Base-by-base conservation (phyloP, 2,329 filamentous ascomycete species). In the Tolypocladium amazonense region DNA sequence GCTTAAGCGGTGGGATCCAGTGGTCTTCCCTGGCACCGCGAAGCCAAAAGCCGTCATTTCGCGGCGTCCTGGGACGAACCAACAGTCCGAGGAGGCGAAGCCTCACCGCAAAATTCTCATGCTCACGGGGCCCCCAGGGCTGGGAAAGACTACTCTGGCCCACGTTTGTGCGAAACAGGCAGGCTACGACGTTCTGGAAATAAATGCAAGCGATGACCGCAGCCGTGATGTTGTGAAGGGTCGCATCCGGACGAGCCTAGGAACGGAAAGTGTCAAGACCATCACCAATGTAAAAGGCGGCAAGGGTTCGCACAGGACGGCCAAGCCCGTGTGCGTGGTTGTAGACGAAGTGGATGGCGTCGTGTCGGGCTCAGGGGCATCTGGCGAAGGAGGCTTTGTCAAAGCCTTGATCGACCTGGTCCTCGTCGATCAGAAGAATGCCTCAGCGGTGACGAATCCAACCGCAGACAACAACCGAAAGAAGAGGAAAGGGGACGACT, bases 281-380 rank as follows among this genome's bases (percentile, higher is more conserved):
- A 86, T 90, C 11, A 80, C 84, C 59, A 84, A 88, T 59, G 76
- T 74, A 3, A 84, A 79, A 62, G 77, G 84, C 79, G 57, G 84
- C 73, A 69, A 82, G 73, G 69, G 68, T 0, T 70, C 85, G 14
- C 81, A 83, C 59, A 95, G 90, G 69, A 80, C 88, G 39, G 92
- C 90, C 15, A 90, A 87, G 61, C 95, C 94, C 0, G 87, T 97
- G 0, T 99, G 94, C 66, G 89, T 99, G 4, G 82, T 99, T 2
- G 91, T 99, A 0, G 94, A 99, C 68, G 94, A 99, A 74, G 94
- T 97, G 1, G 94, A 99, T 70, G 94, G 94, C 47, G 94, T 95
- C 0, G 91, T 96, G 2, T 81, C 88, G 27, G 92, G 93, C 14
- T 87, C 88, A 56, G 87, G 88, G 6, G 81, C 78, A 30, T 86